phyloP scores from a whole-genome alignment of 129 eudicot species.

The Pittosporum tobira region DNA sequence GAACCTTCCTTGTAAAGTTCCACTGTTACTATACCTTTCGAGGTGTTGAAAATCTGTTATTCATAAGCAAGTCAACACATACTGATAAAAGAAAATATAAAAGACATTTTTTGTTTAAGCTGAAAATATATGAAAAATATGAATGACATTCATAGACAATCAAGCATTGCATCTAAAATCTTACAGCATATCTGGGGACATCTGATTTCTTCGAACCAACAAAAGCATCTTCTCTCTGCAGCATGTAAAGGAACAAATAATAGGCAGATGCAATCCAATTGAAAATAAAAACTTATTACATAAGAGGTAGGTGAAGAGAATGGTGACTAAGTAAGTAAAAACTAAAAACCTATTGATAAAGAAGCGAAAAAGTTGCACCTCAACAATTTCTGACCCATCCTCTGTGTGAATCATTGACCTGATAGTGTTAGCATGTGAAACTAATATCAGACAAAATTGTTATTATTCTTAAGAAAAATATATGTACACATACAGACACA shows the following conservation, averaged over 20 bases:
- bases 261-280: not conserved
- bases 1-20: slow-evolving; percentile 95
- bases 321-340: not conserved
- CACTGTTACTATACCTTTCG: slow-evolving; percentile 77
- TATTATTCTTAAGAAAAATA: too few species aligned
- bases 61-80: slow-evolving; percentile 9
- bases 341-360: not conserved
- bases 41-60: slow-evolving; percentile 63
- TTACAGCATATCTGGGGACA: slow-evolving; percentile 91
- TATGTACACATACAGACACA: too few species aligned
- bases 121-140: too few species aligned
- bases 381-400: slow-evolving; percentile 29
- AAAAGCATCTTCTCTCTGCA: slow-evolving; percentile 45
- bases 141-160: too few species aligned
- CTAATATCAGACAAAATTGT: not conserved
- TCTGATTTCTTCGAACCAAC: slow-evolving; percentile 53
- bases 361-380: slow-evolving; percentile 24
- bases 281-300: not conserved
- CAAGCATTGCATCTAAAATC: slow-evolving; percentile 22
- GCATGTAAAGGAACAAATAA: not conserved
- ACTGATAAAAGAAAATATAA: not conserved
- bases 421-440: slow-evolving; percentile 9
- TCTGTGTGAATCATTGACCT: slow-evolving; percentile 42
- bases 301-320: not conserved
- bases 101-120: too few species aligned